Percentiles rank a stretch among this genome's conserved stretches.
Evolutionary conservation across 2,329 filamentous ascomycete genomes (phyloP).

Genomic region (Penicillium sp.): DNA sequence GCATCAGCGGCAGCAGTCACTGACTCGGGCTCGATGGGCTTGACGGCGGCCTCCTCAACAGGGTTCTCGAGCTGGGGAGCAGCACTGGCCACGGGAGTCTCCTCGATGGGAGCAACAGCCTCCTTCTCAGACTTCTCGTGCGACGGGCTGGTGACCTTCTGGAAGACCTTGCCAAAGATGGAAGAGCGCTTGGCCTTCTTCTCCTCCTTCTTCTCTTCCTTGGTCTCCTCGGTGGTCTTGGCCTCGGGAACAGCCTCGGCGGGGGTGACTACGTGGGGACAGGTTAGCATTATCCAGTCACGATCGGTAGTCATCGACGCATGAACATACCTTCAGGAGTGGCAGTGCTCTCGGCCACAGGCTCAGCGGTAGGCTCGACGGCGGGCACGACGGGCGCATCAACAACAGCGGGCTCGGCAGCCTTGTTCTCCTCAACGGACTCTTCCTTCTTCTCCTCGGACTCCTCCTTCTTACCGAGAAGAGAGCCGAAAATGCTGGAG

Average conservation of each 20-base stretch:
- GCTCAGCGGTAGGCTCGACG: constrained; percentile 7
- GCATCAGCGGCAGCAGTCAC: constrained; percentile 42
- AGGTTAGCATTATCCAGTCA: constrained; percentile 23
- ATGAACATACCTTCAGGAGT: constrained; percentile 19
- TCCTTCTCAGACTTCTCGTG: constrained; percentile 46
- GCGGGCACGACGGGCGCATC: constrained; percentile 2
- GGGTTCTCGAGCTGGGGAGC: constrained; percentile 46
- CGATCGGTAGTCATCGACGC: neutral
- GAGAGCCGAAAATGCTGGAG: constrained; percentile 51
- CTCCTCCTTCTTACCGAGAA: constrained; percentile 59
- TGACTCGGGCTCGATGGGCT: constrained; percentile 36
- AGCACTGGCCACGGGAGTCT: constrained; percentile 42
- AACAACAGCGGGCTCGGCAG: constrained; percentile 30
- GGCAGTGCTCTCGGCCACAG: constrained; percentile 3
- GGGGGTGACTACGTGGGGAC: constrained; percentile 34
- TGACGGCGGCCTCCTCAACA: constrained; percentile 33
- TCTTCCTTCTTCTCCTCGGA: constrained; percentile 38
- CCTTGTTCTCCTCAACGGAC: constrained; percentile 39
- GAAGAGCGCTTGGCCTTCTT: constrained; percentile 72
- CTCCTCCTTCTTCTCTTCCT: constrained; percentile 37
- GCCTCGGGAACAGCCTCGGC: constrained; percentile 49
- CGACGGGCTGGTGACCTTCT: constrained; percentile 55
- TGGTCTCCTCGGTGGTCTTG: constrained; percentile 29
- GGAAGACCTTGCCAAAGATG: constrained; percentile 70
- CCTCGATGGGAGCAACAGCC: constrained; percentile 43